phyloP scores from a whole-genome alignment of 768 basidiomycete species.

The Gloeostereum incarnatum region DNA sequence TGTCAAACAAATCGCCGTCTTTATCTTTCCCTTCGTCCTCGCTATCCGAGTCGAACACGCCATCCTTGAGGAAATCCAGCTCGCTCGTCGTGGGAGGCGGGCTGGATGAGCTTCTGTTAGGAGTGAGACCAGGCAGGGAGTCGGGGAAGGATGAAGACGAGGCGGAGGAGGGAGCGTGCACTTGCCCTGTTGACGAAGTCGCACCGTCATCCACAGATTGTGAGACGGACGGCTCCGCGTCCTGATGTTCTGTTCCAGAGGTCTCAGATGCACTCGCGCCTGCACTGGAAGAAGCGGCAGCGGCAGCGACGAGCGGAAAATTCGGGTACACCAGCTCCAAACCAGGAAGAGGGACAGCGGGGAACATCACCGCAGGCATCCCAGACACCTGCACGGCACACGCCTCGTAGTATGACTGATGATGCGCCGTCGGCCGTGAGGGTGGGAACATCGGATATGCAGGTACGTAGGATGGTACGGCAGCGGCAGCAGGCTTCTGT shows the following conservation, averaged over 20 bases:
- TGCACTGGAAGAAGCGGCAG: conserved; percentile 6
- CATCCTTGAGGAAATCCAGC: conserved; percentile 7
- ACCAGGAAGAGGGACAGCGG: conserved; percentile 63
- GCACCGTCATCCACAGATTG: no score
- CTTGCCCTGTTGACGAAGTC: conserved; percentile 7
- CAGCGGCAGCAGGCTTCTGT: conserved; percentile 11
- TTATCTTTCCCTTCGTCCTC: conserved; percentile 10
- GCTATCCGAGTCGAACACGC: conserved; percentile 1
- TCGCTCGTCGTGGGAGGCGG: conserved; percentile 28
- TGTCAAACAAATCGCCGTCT: conserved; percentile 24
- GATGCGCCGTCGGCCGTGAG: conserved; percentile 47
- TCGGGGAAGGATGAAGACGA: conserved; percentile 28
- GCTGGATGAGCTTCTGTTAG: conserved; percentile 57
- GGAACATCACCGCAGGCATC: conserved; percentile 64
- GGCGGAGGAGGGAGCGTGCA: conserved; percentile 14
- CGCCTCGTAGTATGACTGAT: conserved; percentile 63
- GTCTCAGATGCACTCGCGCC: conserved; percentile 13
- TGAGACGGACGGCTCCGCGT: conserved; percentile 3
- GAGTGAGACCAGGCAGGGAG: conserved; percentile 53
- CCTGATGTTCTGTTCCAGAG: conserved; percentile 12
- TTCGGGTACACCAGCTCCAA: conserved; percentile 31
- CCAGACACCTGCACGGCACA: conserved; percentile 16
- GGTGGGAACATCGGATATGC: conserved; percentile 38
- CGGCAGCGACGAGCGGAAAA: conserved; percentile 10
- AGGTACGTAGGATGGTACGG: conserved; percentile 9